Evolutionary conservation across 768 basidiomycete genomes (phyloP), one percentile per base, ranked within the genome.

Genomic region (Dioszegia hungarica): DNA sequence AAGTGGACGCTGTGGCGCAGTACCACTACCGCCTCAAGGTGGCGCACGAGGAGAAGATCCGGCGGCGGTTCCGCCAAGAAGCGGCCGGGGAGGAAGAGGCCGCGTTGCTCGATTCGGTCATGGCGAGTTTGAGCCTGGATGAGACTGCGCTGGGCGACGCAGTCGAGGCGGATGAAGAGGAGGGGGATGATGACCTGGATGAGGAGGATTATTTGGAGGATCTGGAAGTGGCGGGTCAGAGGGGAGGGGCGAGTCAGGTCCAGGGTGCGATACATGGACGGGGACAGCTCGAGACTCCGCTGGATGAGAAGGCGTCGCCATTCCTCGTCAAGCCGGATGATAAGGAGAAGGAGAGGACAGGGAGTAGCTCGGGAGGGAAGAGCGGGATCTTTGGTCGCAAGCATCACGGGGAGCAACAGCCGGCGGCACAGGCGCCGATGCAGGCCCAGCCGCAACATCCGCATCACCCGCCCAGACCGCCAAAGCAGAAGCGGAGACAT

Each of bases 1-100:
- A 99, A 72, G 83, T 98, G 3, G 95, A 99, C 76, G 82, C 83
- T 56, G 84, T 98, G 49, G 87, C 91, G 14, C 79, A 86, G 43
- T 93, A 98, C 73, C 94, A 99, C 76, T 95, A 97, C 78, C 85
- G 87, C 73, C 82, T 93, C 58, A 99, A 99, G 79, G 80, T 97
- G 25, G 81, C 89, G 10, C 87, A 95, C 70, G 95, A 99, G 77
- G 87, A 86, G 69, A 93, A 89, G 78, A 80, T 98, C 44, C 82
- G 90, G n/a, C 81, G 86, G 43, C 82, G 92, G 36, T 92, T 99
- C 75, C 84, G 84, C 39, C 82, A 83, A 54, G 76, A 76, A 25
- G 67, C 74, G 27, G 74, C 77, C 53, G 76, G 77, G 71, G 76
- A 76, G 49, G 90, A 95, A 61, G 88, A 91, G 68, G 87, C 86